Conservation (phyloP, 352 stramenopile species). For the Elongisporangium prolatum region DNA sequence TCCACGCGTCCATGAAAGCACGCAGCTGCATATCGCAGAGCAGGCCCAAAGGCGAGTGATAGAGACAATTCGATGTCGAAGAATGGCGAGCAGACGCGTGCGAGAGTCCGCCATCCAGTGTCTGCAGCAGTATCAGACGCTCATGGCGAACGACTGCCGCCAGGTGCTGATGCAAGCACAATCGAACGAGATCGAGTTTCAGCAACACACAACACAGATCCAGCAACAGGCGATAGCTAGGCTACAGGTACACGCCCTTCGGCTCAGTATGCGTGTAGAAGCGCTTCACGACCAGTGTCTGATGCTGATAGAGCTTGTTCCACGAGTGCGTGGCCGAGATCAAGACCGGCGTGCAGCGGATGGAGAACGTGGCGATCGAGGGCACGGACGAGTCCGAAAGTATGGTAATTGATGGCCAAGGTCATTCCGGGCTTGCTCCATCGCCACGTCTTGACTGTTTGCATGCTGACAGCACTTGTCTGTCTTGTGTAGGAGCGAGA, state of each 20-base stretch:
- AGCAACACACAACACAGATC: slow-evolving; percentile 4
- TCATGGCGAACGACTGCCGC: slow-evolving; percentile 6
- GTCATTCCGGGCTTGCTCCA: neutral
- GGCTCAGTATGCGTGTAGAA: neutral
- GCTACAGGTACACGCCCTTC: slow-evolving; percentile 4
- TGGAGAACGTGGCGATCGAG: slow-evolving; percentile 5
- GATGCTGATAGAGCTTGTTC: slow-evolving; percentile 8
- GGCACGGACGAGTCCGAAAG: slow-evolving; percentile 9
- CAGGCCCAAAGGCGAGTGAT: neutral
- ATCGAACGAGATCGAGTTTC: neutral
- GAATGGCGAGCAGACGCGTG: neutral
- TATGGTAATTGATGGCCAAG: slow-evolving; percentile 12
- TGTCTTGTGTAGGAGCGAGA: neutral
- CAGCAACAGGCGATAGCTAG: slow-evolving; percentile 1
- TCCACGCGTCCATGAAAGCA: neutral
- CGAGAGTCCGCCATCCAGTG: neutral
- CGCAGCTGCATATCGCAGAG: neutral
- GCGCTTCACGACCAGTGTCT: neutral
- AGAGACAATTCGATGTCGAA: slow-evolving; percentile 1
- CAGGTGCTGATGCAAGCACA: slow-evolving; percentile 1
- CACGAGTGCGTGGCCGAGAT: slow-evolving; percentile 18
- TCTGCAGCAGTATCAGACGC: slow-evolving; percentile 7
- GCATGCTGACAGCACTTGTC: neutral
- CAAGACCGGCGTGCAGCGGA: slow-evolving; percentile 7
- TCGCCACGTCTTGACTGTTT: neutral